Percentiles rank a stretch among this genome's conserved stretches.
Conservation (phyloP, 202 grass and related monocot species). For the Zoysia matrella region DNA sequence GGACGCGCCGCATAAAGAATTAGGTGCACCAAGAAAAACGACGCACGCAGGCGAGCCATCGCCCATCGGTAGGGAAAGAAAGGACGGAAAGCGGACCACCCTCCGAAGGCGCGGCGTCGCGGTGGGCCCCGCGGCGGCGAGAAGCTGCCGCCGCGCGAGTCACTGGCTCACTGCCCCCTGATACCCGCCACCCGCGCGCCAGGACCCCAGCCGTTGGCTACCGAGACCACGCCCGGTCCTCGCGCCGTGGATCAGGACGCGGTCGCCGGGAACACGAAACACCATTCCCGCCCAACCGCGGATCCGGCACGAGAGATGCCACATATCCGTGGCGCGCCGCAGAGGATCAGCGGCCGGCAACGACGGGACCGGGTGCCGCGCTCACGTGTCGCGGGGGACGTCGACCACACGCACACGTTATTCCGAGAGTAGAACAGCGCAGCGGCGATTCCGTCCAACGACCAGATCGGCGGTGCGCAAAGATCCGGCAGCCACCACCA, state of each 20-base stretch:
- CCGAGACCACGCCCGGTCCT: conserved; percentile 55
- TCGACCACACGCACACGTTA: conserved; percentile 58
- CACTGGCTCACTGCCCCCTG: conserved; percentile 51
- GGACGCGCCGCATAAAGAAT: no score
- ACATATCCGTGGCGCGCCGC: neutral
- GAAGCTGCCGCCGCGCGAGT: conserved; percentile 56
- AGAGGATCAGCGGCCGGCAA: conserved; percentile 18
- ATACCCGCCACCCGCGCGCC: conserved; percentile 44
- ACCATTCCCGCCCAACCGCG: neutral
- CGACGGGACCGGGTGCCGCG: conserved; percentile 31
- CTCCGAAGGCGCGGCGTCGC: conserved; percentile 26
- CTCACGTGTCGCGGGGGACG: conserved; percentile 41
- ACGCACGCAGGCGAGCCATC: no score
- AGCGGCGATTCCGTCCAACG: conserved; percentile 33
- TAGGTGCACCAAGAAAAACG: no score
- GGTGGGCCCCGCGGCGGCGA: conserved; percentile 42
- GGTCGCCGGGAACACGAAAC: conserved; percentile 19
- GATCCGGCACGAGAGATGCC: neutral
- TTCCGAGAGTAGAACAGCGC: conserved; percentile 46
- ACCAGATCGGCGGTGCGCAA: conserved; percentile 40
- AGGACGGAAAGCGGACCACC: conserved; percentile 34
- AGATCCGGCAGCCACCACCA: conserved; percentile 29
- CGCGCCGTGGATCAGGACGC: conserved; percentile 21
- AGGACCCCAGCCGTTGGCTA: conserved; percentile 51
- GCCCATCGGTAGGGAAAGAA: neutral